phyloP scores from a whole-genome alignment of 78 protist species.

The Dictyostelium intermedium region DNA sequence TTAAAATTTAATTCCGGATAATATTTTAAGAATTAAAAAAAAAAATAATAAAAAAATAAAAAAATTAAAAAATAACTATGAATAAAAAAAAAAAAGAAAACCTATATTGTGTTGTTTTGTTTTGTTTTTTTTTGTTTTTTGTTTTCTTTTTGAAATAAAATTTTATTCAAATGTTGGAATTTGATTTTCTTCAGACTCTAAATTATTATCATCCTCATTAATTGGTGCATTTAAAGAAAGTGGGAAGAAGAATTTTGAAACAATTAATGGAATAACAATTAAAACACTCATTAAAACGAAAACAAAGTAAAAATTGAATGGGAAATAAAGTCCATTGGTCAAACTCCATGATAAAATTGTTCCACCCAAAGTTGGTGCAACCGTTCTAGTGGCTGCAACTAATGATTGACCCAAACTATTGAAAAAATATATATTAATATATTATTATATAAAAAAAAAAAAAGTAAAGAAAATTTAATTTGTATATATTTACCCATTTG shows the following conservation, averaged over 20 bases:
- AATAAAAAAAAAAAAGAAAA: too few relatives aligned
- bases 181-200: neutral
- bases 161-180: neutral
- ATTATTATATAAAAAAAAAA: too few relatives aligned
- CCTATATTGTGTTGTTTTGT: too few relatives aligned
- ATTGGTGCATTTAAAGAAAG: constrained; percentile 36
- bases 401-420: constrained; percentile 22
- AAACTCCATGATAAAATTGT: constrained; percentile 34
- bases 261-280: neutral
- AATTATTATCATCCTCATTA: neutral
- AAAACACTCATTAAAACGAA: neutral
- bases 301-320: constrained; percentile 22
- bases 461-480: neutral
- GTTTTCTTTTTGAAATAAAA: neutral
- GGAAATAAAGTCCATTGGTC: constrained; percentile 15
- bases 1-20: neutral
- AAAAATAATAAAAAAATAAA: neutral
- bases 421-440: neutral
- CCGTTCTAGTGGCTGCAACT: constrained; percentile 29
- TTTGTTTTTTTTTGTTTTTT: too few relatives aligned
- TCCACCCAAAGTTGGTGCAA: constrained; percentile 52
- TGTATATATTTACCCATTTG: constrained; percentile 32
- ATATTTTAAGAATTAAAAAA: neutral
- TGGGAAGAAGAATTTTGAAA: constrained; percentile 7
- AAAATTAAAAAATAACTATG: too few relatives aligned